A percentile compares a stretch with the other conserved stretches of the same genome.
phyloP scores from a whole-genome alignment of 805 yeast genomes.

The Pichia nanzhaoensis region DNA sequence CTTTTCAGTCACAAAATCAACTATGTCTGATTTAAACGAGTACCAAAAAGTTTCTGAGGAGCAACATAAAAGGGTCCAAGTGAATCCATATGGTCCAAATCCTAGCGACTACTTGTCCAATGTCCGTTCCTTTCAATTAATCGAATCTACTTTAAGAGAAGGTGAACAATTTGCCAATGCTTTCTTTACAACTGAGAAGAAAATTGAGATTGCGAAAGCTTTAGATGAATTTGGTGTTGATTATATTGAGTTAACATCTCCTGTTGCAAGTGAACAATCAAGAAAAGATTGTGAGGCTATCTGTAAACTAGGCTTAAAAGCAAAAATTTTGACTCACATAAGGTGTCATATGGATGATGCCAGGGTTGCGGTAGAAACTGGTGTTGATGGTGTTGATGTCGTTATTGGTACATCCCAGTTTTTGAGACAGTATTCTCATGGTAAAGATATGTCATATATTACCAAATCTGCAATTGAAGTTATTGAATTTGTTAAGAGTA shows the following conservation, averaged over 20 bases:
- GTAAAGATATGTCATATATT: conserved; percentile 97
- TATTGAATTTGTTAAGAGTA: conserved; percentile 92
- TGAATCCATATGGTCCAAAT: conserved; percentile 83
- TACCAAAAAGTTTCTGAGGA: conserved; percentile 44
- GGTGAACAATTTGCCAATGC: conserved; percentile 99
- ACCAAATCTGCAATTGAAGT: conserved; percentile 95
- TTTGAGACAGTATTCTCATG: conserved; percentile 90
- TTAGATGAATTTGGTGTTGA: conserved; percentile 97
- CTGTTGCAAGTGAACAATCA: conserved; percentile 95
- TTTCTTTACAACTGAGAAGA: conserved; percentile 88
- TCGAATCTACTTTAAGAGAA: conserved; percentile 94
- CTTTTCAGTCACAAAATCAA: too few relatives aligned
- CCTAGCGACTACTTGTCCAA: conserved; percentile 90
- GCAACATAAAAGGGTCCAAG: conserved; percentile 29
- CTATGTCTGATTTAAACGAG: conserved; percentile 19
- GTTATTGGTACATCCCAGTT: conserved; percentile 97
- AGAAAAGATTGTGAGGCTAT: conserved; percentile 94
- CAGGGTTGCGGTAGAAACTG: conserved; percentile 92
- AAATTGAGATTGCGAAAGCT: conserved; percentile 95
- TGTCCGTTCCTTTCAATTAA: conserved; percentile 81
- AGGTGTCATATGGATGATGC: conserved; percentile 99
- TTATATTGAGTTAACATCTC: conserved; percentile 94
- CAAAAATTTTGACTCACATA: conserved; percentile 93
- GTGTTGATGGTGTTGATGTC: conserved; percentile 98
- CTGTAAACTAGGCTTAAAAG: conserved; percentile 92